phyloP scores from a whole-genome alignment of 1,139 yeast species.

The Debaryomyces psychrophilus region DNA sequence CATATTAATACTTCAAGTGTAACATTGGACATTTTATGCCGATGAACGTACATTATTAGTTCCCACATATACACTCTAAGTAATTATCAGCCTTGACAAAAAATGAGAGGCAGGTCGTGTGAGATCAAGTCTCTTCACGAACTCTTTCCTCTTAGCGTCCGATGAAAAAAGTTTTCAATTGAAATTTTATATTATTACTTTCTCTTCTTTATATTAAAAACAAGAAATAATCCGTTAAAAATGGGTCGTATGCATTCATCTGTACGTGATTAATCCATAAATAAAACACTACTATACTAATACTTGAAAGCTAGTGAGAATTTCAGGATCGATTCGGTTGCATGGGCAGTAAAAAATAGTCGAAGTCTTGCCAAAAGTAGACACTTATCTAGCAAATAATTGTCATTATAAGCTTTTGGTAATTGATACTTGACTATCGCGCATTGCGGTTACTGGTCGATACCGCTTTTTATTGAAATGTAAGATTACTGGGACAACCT shows the following conservation, averaged over 20 bases:
- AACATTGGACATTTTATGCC: not conserved
- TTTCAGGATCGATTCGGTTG: slow-evolving; percentile 15
- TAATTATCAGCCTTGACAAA: not conserved
- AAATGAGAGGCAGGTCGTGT: not conserved
- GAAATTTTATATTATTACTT: slow-evolving; percentile 8
- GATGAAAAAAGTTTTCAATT: slow-evolving; percentile 21
- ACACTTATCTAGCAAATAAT: slow-evolving; percentile 18
- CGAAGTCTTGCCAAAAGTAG: slow-evolving; percentile 43
- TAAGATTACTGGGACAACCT: slow-evolving; percentile 11
- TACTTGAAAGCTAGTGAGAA: slow-evolving; percentile 14
- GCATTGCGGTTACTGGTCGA: slow-evolving; percentile 24
- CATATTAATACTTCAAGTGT: not conserved
- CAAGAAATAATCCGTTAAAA: slow-evolving; percentile 48
- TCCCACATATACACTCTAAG: slow-evolving; percentile 3
- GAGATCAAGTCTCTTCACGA: not conserved
- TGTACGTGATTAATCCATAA: slow-evolving; percentile 52
- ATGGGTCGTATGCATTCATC: slow-evolving; percentile 85
- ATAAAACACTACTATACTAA: slow-evolving; percentile 3
- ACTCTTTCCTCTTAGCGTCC: not conserved
- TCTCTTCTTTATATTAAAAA: slow-evolving; percentile 15
- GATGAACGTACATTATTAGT: not conserved
- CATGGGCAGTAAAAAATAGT: slow-evolving; percentile 13
- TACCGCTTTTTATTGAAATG: slow-evolving; percentile 25
- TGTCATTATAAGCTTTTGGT: slow-evolving; percentile 33
- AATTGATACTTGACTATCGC: slow-evolving; percentile 28